Evolutionary conservation across 257 asterid genomes (phyloP).

Genomic region (Jaltomata sinuosa): DNA sequence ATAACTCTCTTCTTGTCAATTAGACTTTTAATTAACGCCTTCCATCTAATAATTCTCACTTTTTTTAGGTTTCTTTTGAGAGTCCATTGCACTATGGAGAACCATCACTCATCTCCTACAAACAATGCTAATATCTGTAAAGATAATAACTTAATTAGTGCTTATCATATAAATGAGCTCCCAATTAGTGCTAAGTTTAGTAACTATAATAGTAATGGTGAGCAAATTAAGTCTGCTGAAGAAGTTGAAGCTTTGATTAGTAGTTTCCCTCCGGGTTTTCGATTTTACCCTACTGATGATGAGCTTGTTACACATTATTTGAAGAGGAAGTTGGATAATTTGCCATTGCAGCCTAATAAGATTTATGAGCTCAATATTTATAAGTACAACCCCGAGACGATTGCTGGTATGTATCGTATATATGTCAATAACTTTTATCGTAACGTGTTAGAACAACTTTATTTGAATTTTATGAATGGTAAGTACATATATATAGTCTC

Average conservation of each 20-base stretch:
- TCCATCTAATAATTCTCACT: neutral
- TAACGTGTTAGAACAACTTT: neutral
- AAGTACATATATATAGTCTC: too few relatives aligned
- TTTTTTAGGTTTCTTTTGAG: neutral
- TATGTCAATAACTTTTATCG: neutral
- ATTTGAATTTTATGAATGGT: too few relatives aligned
- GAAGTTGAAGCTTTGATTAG: neutral
- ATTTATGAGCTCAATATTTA: constrained; percentile 15
- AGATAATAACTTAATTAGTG: neutral
- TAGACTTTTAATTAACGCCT: neutral
- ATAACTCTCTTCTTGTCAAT: neutral
- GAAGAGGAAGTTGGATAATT: neutral
- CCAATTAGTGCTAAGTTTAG: neutral
- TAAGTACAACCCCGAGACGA: neutral
- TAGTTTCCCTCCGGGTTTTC: constrained; percentile 13
- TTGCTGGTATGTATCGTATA: constrained; percentile 1
- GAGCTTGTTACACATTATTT: constrained; percentile 14
- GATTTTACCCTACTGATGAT: constrained; percentile 16
- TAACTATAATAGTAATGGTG: neutral
- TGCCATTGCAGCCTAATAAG: neutral
- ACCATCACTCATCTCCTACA: neutral
- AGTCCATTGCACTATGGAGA: neutral
- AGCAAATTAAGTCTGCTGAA: neutral
- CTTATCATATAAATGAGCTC: neutral
- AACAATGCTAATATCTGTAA: neutral